Base-by-base conservation (phyloP, 495 filamentous ascomycete species). In the Aspergillus nanangensis region DNA sequence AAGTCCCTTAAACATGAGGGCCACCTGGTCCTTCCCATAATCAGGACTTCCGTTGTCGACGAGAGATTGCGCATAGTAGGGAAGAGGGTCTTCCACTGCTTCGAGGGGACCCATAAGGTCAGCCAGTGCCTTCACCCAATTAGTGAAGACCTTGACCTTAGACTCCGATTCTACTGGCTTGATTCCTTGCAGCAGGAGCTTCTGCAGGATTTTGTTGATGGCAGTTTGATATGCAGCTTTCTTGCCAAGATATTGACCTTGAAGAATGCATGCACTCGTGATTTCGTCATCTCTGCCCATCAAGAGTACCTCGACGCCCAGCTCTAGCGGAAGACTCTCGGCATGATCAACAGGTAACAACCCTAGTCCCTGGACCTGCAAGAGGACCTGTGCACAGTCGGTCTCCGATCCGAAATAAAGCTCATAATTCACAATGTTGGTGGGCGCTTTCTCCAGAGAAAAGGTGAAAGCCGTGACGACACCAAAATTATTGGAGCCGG, bases 31-130 rank as follows among this genome's bases (percentile, higher is more conserved):
- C 17, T 33, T 9, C 9, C 7, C 23, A n/a, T 43, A 43, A 3
- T n/a, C 10, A 5, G 41, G 41, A 11, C 15, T 8, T 19, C 41
- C 41, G 18, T 21, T 21, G 13, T 43, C 41, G 22, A 43, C 19
- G 2, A 34, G 15, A 4, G 41, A 43, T 17, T 43, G 41, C 1
- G 41, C 41, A 21, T 43, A 43, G 14, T 43, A 43, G 4, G 41
- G 41, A 3, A 43, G 27, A 34, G 25, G 29, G 8, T 19, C 27
- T 15, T 34, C 24, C 25, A 19, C n/a, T n/a, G 14, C 29, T 5
- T 43, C 41, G 14, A 43, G 29, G n/a, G 41, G 18, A 34, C 41
- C 41, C 41, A 43, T 43, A 10, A 43, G 41, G 41, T 43, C 41
- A 1, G 41, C 34, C 9, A 43, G 41, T 3, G 41, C 41, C 3